Evolutionary conservation across 768 basidiomycete genomes (phyloP), one percentile per base, ranked within the genome.

Genomic region (Mrakia frigida): DNA sequence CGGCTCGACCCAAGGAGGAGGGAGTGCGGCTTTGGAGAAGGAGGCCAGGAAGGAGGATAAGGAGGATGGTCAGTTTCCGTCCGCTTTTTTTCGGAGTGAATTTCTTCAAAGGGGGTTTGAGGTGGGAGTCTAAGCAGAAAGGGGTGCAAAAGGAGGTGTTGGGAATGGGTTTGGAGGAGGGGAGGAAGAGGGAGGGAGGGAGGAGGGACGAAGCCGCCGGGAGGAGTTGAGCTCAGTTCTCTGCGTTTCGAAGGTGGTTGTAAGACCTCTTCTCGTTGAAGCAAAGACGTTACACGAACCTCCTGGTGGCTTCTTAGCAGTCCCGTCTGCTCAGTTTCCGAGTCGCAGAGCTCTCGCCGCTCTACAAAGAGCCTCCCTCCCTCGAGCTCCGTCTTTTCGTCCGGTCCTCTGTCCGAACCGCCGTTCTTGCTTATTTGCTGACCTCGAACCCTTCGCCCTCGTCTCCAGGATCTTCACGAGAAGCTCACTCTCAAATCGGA

Each of bases 21-120:
- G 70, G 2, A 65, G 60, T 41, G 75, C 68, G 21, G 46, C 46
- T 16, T 33, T 76, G 23, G 75, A 76, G 50, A 60, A 72, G 46
- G 63, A 72, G 70, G 46, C 39, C 23, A 53, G 70, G 35, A 72
- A 72, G 35, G 70, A 72, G 33, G 70, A 33, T 6, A 72, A 37
- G 53, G 31, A 41, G 41, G 50, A 46, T 50, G 69, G 69, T 31
- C 13, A 70, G 69, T 46, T n/a, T 3, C 1, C 50, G 41, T 25
- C 33, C 16, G 7, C 6, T 11, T 67, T 11, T 35, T 33, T 31
- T 33, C 21, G 37, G 33, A 13, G 31, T 9, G 14, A 5, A 1
- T 16, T 9, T 6, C 16, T 13, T 4, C 16, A 31, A 3, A 21
- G 2, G n/a, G 1, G 70, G 43, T 46, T 23, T 18, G 25, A 11